These are phyloP conservation scores for Alternaria consortialis DNA, from an alignment of 2,329 filamentous ascomycete genomes.

Conservation along the genomic window DNA sequence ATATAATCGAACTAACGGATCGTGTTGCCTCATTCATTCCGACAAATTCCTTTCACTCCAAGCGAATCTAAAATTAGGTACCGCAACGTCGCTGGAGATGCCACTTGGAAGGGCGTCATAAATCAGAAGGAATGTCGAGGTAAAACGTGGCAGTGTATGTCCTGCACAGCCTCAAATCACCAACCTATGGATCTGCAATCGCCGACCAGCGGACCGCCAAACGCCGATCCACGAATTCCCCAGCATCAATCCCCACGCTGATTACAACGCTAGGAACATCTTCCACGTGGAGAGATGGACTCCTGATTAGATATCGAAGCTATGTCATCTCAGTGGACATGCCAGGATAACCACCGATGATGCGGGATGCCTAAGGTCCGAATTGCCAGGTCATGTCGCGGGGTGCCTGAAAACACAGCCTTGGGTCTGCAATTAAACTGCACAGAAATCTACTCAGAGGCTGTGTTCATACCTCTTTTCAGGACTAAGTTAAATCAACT, in stretches of 20 bases:
- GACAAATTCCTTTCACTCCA: neutral
- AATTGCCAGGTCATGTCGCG: neutral
- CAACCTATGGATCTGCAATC: neutral
- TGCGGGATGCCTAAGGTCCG: slow-evolving; percentile 3
- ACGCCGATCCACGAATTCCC: neutral
- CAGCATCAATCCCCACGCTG: neutral
- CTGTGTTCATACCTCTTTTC: neutral
- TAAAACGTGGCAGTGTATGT: slow-evolving; percentile 12
- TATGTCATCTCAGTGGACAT: neutral
- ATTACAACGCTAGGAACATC: neutral
- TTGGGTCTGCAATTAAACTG: neutral
- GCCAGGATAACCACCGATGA: slow-evolving; percentile 2
- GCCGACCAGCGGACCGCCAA: neutral
- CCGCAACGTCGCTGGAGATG: neutral
- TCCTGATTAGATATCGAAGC: neutral
- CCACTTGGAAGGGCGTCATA: neutral
- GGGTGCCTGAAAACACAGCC: slow-evolving; percentile 11
- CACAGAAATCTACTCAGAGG: neutral
- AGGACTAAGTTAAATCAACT: neutral
- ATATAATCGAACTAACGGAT: neutral
- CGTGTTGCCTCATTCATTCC: neutral
- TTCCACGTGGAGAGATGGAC: neutral
- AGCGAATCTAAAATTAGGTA: slow-evolving; percentile 1
- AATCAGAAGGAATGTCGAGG: neutral
- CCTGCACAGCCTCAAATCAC: slow-evolving; percentile 10